Evolutionary conservation across 2,329 filamentous ascomycete genomes (phyloP).

Genomic region (Verticillium nubilum): DNA sequence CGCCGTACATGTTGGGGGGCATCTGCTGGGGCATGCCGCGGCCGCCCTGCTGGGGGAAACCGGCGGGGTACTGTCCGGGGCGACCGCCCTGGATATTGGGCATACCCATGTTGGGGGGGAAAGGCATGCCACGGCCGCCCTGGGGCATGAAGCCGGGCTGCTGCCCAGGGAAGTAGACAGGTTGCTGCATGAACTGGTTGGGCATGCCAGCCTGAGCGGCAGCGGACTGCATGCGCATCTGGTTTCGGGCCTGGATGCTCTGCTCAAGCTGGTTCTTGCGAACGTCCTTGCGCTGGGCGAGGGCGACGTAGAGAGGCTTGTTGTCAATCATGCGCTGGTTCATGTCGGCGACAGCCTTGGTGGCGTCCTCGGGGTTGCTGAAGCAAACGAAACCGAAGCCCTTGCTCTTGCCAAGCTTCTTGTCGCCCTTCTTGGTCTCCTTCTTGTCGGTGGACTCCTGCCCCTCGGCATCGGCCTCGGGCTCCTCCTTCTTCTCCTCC

Average conservation of each 20-base stretch:
- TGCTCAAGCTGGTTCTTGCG: conserved; percentile 99
- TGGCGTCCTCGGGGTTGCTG: conserved; percentile 97
- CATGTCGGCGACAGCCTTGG: conserved; percentile 98
- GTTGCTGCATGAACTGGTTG: conserved; percentile 80
- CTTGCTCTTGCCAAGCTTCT: conserved; percentile 90
- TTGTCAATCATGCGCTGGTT: conserved; percentile 98
- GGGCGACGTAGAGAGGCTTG: conserved; percentile 96
- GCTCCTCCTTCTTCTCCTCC: conserved; percentile 45
- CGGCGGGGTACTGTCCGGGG: conserved; percentile 77
- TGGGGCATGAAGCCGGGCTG: conserved; percentile 63
- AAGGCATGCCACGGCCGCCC: conserved; percentile 60
- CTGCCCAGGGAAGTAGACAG: conserved; percentile 82
- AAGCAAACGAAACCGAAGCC: conserved; percentile 99
- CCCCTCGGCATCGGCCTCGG: conserved; percentile 36
- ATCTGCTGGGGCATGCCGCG: conserved; percentile 84
- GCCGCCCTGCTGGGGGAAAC: conserved; percentile 80
- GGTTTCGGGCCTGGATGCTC: conserved; percentile 98
- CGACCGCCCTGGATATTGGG: conserved; percentile 74
- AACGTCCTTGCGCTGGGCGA: conserved; percentile 99
- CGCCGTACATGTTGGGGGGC: conserved; percentile 78
- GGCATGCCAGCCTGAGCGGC: conserved; percentile 86
- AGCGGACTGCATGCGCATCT: conserved; percentile 96
- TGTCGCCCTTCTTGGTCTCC: conserved; percentile 53
- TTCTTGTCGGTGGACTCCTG: conserved; percentile 50
- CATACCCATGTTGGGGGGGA: conserved; percentile 61